Evolutionary conservation across 495 filamentous ascomycete species (phyloP).

Genomic region (Podospora bellae-mahoneyi): DNA sequence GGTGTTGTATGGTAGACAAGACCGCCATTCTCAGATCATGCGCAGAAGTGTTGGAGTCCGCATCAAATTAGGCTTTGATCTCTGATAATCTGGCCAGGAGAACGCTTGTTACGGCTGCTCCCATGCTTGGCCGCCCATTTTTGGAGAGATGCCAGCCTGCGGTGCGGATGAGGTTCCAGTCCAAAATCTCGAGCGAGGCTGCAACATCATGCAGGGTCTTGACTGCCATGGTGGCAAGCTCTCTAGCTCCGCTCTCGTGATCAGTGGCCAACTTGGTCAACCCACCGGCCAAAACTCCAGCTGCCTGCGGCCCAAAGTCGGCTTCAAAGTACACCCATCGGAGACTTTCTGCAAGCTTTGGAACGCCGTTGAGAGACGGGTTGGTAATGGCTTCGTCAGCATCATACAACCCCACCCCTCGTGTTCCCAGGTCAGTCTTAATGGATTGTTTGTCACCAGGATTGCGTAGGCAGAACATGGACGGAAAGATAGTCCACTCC

Average conservation of each 20-base stretch:
- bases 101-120: conserved; percentile 53
- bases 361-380: conserved; percentile 47
- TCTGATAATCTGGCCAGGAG: conserved; percentile 44
- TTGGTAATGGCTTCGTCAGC: conserved; percentile 39
- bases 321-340: conserved; percentile 56
- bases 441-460: conserved; percentile 40
- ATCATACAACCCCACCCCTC: conserved; percentile 54
- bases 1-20: conserved; percentile 48
- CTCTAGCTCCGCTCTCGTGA: conserved; percentile 55
- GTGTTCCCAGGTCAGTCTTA: conserved; percentile 61
- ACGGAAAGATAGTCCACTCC: conserved; percentile 62
- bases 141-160: conserved; percentile 63
- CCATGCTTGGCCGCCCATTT: conserved; percentile 62
- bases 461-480: conserved; percentile 53
- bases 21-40: conserved; percentile 11
- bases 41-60: background rate
- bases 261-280: conserved; percentile 49
- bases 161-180: conserved; percentile 53
- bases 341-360: conserved; percentile 54
- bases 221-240: conserved; percentile 52
- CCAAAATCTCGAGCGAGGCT: conserved; percentile 15
- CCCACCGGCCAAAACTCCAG: conserved; percentile 42
- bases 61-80: conserved; percentile 15
- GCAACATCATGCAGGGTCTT: conserved; percentile 45
- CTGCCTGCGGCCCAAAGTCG: conserved; percentile 41